Conservation (phyloP, 495 filamentous ascomycete genomes). For the Tirmania nivea region DNA sequence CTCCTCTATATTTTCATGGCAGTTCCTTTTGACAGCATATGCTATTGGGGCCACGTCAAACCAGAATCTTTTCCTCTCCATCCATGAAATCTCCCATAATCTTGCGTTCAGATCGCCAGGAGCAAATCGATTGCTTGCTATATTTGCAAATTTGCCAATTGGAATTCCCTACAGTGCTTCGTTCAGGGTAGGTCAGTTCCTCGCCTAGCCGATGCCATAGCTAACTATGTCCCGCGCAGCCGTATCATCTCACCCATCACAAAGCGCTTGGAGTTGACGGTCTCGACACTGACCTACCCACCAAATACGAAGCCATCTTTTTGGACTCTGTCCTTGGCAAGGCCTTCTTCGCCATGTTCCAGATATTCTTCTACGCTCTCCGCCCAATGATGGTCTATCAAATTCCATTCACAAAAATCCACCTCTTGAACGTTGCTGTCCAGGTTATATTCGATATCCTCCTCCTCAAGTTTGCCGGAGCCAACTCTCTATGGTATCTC, state of each 20-base stretch:
- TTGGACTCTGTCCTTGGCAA: constrained; percentile 94
- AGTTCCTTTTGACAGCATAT: constrained; percentile 72
- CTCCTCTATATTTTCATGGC: constrained; percentile 59
- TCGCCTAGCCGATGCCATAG: not conserved
- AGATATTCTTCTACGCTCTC: constrained; percentile 98
- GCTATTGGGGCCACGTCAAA: constrained; percentile 87
- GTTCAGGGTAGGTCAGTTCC: constrained; percentile 42
- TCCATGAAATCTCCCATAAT: constrained; percentile 98
- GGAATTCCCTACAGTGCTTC: constrained; percentile 89
- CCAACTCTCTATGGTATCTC: constrained; percentile 51
- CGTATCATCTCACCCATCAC: constrained; percentile 98
- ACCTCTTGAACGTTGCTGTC: constrained; percentile 52
- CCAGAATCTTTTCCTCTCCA: constrained; percentile 96
- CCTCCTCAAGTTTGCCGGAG: constrained; percentile 32
- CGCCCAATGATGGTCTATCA: constrained; percentile 88
- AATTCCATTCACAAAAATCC: constrained; percentile 68
- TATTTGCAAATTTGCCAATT: constrained; percentile 90
- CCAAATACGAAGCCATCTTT: constrained; percentile 73
- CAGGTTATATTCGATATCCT: constrained; percentile 61
- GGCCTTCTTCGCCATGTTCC: constrained; percentile 98
- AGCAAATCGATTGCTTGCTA: constrained; percentile 65
- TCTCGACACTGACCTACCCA: constrained; percentile 89
- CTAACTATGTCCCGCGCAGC: constrained; percentile 24
- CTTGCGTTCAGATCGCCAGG: constrained; percentile 74
- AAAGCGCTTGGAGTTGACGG: constrained; percentile 95